These are phyloP conservation scores for Zymoseptoria passerinii DNA, from an alignment of 2,329 filamentous ascomycete species.

Conservation along the genomic window DNA sequence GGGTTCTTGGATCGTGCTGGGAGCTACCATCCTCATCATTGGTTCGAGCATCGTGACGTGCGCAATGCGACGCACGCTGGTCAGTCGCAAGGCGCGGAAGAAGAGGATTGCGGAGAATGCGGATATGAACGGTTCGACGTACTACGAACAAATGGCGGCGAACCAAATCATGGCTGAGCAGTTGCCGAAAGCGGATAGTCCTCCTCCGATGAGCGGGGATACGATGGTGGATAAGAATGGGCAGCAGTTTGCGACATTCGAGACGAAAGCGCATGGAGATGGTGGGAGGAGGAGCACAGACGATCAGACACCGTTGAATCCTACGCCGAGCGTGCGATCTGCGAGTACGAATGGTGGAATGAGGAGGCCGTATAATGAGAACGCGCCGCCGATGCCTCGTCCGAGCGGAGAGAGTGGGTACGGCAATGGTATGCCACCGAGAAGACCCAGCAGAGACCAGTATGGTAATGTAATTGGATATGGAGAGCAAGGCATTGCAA, in stretches of 20 bases:
- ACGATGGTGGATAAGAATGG: conserved; percentile 50
- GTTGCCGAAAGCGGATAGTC: conserved; percentile 45
- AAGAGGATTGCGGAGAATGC: conserved; percentile 87
- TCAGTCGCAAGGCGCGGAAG: conserved; percentile 87
- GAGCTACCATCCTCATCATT: conserved; percentile 75
- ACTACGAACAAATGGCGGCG: conserved; percentile 51
- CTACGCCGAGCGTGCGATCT: conserved; percentile 45
- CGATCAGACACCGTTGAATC: conserved; percentile 63
- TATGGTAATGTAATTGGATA: conserved; percentile 52
- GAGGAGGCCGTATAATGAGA: conserved; percentile 31
- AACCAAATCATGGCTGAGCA: conserved; percentile 32
- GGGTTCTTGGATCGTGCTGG: conserved; percentile 90
- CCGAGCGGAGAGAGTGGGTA: conserved; percentile 22
- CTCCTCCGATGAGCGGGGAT: conserved; percentile 44
- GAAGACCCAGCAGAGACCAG: conserved; percentile 46
- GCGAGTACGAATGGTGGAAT: conserved; percentile 30
- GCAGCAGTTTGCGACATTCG: conserved; percentile 56
- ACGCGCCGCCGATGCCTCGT: conserved; percentile 31
- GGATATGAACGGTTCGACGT: conserved; percentile 94
- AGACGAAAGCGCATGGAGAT: conserved; percentile 34
- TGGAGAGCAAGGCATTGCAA: conserved; percentile 22
- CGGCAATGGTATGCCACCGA: conserved; percentile 24
- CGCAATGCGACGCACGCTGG: conserved; percentile 85
- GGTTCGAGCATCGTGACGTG: conserved; percentile 79
- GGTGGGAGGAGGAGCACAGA: conserved; percentile 42